phyloP scores from a whole-genome alignment of 345 rosid species.

The Gynandropsis gynandra region DNA sequence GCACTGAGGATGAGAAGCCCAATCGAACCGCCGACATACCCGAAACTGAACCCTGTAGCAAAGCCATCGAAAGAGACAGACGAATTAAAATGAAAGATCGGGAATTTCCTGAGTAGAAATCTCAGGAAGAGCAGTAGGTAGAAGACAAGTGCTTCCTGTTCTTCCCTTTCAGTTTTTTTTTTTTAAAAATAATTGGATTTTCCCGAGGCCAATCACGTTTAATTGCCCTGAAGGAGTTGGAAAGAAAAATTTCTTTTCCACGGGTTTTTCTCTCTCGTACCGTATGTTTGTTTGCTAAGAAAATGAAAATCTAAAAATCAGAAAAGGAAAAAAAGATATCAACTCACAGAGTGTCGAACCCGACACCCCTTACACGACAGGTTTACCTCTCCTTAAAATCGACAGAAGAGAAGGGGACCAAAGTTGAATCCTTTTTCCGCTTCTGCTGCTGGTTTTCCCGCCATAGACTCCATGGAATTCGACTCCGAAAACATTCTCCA shows the following conservation, averaged over 20 bases:
- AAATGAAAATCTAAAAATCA: too few species aligned
- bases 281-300: too few species aligned
- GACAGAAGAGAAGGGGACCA: not conserved
- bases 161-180: not conserved
- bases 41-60: conserved; percentile 19
- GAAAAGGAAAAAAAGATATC: too few species aligned
- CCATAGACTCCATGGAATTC: conserved; percentile 50
- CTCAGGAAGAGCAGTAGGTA: conserved; percentile 18
- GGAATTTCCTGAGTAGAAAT: conserved; percentile 15
- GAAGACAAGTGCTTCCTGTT: conserved; percentile 19
- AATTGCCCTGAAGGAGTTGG: too few species aligned
- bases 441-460: conserved; percentile 15
- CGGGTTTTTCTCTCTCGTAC: too few species aligned
- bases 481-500: conserved; percentile 37
- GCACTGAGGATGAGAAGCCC: conserved; percentile 18
- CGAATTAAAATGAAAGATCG: conserved; percentile 8
- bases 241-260: too few species aligned
- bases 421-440: conserved; percentile 15
- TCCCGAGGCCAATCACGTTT: not conserved
- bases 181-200: not conserved
- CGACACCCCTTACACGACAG: too few species aligned
- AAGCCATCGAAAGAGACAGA: conserved; percentile 16
- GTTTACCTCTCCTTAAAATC: too few species aligned
- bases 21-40: conserved; percentile 19
- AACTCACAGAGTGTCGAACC: too few species aligned